phyloP scores from a whole-genome alignment of 768 basidiomycete species.

The Mycena epipterygia region DNA sequence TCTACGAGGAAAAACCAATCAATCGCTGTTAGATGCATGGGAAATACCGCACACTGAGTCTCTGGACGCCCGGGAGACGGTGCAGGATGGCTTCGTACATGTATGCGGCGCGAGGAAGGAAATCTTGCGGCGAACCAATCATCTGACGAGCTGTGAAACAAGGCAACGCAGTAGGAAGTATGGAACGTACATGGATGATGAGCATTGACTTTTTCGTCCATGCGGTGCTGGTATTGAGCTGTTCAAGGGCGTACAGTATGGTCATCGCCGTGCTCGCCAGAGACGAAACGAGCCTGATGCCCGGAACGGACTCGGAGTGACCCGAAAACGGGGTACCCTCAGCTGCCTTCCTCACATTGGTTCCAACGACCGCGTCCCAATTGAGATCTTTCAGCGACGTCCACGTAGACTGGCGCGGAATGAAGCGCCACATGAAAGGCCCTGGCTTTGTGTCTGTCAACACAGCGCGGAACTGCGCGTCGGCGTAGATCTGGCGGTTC shows the following conservation, averaged over 20 bases:
- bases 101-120: neutral
- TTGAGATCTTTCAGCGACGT: neutral
- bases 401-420: constrained; percentile 13
- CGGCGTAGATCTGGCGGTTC: constrained; percentile 2
- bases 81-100: constrained; percentile 25
- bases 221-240: constrained; percentile 6
- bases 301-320: constrained; percentile 1
- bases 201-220: constrained; percentile 19
- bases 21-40: neutral
- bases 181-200: constrained; percentile 7
- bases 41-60: constrained; percentile 1
- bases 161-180: neutral
- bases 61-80: constrained; percentile 11
- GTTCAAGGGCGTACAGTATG: constrained; percentile 21
- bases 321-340: neutral
- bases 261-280: constrained; percentile 10
- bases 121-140: neutral
- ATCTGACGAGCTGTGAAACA: neutral
- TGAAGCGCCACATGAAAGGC: constrained; percentile 17
- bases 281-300: constrained; percentile 18
- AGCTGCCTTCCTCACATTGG: constrained; percentile 4
- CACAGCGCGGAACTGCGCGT: neutral
- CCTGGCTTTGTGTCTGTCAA: neutral
- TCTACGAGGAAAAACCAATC: neutral
- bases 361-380: constrained; percentile 9